Base-by-base conservation (phyloP, 768 basidiomycete genomes). In the Inosperma sp. region DNA sequence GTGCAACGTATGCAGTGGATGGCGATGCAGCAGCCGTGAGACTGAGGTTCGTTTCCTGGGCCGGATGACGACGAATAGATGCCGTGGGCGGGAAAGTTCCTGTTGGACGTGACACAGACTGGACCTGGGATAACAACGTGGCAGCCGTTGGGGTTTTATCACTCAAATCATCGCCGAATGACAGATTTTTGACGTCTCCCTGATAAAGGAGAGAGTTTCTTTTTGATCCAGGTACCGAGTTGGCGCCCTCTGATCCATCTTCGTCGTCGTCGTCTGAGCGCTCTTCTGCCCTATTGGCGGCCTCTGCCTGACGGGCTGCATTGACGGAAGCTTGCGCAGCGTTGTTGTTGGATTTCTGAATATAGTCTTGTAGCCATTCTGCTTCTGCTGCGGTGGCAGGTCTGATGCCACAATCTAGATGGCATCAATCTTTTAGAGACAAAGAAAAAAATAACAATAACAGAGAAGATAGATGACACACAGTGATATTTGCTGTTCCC, bases 401-500 rank as follows among this genome's bases (percentile, higher is more conserved):
- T 60, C 90, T 83, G 61, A 93, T 93, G 59, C 90, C 90, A 72
- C 90, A 93, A 79, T 93, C 91, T 88, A 30, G 12, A 25, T 39
- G 2, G 5, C 25, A 48, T 48, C 30, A 54, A 36, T 49, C 19
- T 23, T 49, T 5, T 29, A 25, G 19, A 36, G 21, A 36, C 41
- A 49, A 37, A 26, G 42, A 58, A 63, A 59, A 64, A 55, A 56
- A 55, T 34, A 34, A 31, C 55, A 42, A 59, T 55, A 59, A 54
- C 63, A 58, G 58, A 66, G 65, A 60, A 58, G 54, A 51, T 58
- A 67, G 65, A 64, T 68, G 60, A 59, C 62, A 56, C 57, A 92
- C 90, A 95, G 70, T 94, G 92, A 71, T 95, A 95, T 78, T 93
- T 94, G 73, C 88, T 91, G 74, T 95, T 93, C 44, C 93, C 93